These are phyloP conservation scores for Phytophthora pistaciae DNA, from an alignment of 352 stramenopile genomes.

Conservation along the genomic window DNA sequence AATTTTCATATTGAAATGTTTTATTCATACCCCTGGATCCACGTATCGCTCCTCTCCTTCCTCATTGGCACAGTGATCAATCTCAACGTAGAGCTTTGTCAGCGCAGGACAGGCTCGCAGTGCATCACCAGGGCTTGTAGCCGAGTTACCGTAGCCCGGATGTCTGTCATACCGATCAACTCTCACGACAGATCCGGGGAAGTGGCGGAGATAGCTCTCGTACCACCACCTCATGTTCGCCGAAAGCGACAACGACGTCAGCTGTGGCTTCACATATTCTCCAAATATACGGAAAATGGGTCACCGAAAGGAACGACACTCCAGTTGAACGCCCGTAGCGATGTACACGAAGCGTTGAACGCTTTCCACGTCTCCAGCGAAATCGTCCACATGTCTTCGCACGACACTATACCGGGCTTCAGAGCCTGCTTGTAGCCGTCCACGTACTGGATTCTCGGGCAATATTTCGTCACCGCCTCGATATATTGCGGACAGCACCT, in stretches of 20 bases:
- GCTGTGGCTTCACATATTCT: slow-evolving; percentile 7
- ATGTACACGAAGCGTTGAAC: slow-evolving; percentile 5
- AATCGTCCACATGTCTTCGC: not conserved
- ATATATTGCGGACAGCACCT: not conserved
- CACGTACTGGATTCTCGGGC: slow-evolving; percentile 7
- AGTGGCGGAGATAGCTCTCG: not conserved
- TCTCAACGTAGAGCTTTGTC: slow-evolving; percentile 1
- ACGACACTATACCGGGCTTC: not conserved
- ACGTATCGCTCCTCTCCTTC: not conserved
- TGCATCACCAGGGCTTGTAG: not conserved
- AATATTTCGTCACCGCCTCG: not conserved
- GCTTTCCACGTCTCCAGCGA: slow-evolving; percentile 5
- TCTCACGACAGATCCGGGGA: not conserved
- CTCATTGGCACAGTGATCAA: not conserved
- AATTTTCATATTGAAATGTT: no score
- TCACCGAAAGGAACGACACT: slow-evolving; percentile 9
- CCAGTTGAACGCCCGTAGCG: slow-evolving; percentile 3
- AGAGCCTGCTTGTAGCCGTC: not conserved
- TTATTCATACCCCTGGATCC: no score
- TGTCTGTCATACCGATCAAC: not conserved
- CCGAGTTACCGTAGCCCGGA: not conserved
- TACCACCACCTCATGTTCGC: not conserved
- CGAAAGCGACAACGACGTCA: slow-evolving; percentile 9
- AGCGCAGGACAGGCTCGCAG: slow-evolving; percentile 5
- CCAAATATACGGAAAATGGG: slow-evolving; percentile 13